These are phyloP conservation scores for Betula pendula DNA, from an alignment of 306 rosid genomes.

Conservation along the genomic window DNA sequence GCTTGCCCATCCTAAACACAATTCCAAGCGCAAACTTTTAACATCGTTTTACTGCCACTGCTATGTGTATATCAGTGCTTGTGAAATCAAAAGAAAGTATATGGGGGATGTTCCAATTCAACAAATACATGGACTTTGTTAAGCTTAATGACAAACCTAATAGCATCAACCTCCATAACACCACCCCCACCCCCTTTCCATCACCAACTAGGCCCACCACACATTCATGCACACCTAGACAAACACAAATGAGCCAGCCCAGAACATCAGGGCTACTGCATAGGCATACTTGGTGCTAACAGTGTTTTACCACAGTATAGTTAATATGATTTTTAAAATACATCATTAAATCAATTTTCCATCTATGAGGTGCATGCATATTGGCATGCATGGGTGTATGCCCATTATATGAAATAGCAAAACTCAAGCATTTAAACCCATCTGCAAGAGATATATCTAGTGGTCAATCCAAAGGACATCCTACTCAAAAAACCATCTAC, in stretches of 20 bases:
- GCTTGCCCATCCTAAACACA: constrained; percentile 57
- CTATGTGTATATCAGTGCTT: neutral
- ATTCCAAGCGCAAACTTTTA: constrained; percentile 29
- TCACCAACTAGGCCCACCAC: neutral
- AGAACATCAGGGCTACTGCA: neutral
- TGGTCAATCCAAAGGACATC: neutral
- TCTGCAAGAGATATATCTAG: neutral
- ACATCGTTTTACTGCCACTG: neutral
- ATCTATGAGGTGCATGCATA: neutral
- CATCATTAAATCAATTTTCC: neutral
- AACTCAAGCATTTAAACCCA: neutral
- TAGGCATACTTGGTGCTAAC: neutral
- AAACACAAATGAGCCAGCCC: neutral
- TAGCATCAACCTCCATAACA: neutral
- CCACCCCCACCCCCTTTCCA: neutral
- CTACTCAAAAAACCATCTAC: neutral
- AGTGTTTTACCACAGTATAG: neutral
- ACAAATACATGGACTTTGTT: neutral
- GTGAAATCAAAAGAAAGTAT: neutral
- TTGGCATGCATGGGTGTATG: neutral
- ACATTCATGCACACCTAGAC: neutral
- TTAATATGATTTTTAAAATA: neutral
- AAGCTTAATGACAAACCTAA: neutral
- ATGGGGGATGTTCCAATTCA: neutral
- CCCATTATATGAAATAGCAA: neutral